Conservation (phyloP, 116 monocot species). For the Iris pallida region DNA sequence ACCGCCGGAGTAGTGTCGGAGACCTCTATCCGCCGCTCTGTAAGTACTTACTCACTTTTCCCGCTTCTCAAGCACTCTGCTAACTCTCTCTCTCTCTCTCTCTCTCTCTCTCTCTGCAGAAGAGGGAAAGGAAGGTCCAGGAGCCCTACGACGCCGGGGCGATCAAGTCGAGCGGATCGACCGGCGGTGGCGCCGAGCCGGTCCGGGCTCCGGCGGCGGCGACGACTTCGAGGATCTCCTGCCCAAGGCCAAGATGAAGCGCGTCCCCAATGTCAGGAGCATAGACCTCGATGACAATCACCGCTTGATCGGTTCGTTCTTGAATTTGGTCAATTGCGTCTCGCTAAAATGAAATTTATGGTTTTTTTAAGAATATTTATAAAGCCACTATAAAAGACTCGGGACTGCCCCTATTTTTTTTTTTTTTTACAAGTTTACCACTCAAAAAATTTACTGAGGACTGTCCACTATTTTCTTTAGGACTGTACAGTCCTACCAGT, state of each 20-base stretch:
- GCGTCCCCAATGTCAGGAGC: constrained; percentile 31
- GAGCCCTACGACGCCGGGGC: too few relatives aligned
- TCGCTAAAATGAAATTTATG: neutral
- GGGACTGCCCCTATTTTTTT: too few relatives aligned
- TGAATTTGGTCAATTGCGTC: neutral
- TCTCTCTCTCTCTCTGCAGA: constrained; percentile 28
- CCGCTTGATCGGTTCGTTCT: constrained; percentile 51
- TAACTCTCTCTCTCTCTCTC: neutral
- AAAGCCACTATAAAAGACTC: too few relatives aligned
- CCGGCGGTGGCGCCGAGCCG: too few relatives aligned
- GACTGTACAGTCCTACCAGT: too few relatives aligned
- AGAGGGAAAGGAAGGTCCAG: neutral
- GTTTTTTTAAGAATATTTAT: too few relatives aligned
- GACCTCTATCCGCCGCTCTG: constrained; percentile 65
- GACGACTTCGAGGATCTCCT: constrained; percentile 31
- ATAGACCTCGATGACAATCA: constrained; percentile 30
- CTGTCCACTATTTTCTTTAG: too few relatives aligned
- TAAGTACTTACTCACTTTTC: constrained; percentile 12
- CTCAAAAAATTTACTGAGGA: too few relatives aligned
- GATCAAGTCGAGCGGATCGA: too few relatives aligned
- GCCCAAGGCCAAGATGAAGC: constrained; percentile 66
- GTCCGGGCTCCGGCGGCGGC: too few relatives aligned
- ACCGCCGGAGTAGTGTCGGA: constrained; percentile 57
- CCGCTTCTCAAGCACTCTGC: too few relatives aligned
- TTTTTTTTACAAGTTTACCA: too few relatives aligned